These are phyloP conservation scores for Neurospora sp. DNA, from an alignment of 495 filamentous ascomycete species.

Conservation along the genomic window DNA sequence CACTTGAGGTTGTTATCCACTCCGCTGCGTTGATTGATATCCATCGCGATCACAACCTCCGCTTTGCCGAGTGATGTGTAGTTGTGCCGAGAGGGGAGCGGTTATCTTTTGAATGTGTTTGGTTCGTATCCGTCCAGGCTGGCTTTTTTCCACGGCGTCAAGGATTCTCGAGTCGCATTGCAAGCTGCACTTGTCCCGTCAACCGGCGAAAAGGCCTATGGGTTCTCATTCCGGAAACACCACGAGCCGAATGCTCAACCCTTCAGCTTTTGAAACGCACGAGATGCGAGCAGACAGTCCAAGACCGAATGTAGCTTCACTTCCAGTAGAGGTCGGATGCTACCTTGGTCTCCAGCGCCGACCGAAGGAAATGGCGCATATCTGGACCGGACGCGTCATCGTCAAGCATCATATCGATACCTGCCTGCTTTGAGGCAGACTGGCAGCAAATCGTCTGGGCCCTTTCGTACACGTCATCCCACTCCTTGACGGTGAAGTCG, in stretches of 20 bases:
- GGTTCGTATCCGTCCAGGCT: not conserved
- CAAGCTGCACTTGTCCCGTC: not conserved
- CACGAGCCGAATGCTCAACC: not conserved
- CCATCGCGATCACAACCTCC: not conserved
- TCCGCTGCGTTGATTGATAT: not conserved
- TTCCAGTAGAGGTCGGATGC: conserved; percentile 52
- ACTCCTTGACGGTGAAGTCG: conserved; percentile 61
- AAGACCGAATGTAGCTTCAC: conserved; percentile 16
- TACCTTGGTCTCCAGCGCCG: conserved; percentile 50
- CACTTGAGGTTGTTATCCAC: not conserved
- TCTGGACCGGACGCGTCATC: conserved; percentile 29
- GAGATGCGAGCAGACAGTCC: not conserved
- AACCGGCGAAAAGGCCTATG: not conserved
- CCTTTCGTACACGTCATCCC: conserved; percentile 58
- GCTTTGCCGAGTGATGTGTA: not conserved
- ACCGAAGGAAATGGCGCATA: conserved; percentile 52
- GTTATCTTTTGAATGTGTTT: not conserved
- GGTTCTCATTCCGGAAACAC: not conserved
- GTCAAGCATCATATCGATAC: conserved; percentile 37
- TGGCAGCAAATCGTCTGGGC: conserved; percentile 56
- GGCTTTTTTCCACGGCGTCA: not conserved
- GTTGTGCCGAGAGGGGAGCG: not conserved
- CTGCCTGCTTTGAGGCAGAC: conserved; percentile 23
- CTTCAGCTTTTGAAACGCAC: not conserved
- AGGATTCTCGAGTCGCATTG: not conserved